Percentiles rank a stretch among this genome's conserved stretches.
These are phyloP conservation scores for Phalaenopsis hybrid DNA, from an alignment of 116 monocot genomes.

Conservation along the genomic window DNA sequence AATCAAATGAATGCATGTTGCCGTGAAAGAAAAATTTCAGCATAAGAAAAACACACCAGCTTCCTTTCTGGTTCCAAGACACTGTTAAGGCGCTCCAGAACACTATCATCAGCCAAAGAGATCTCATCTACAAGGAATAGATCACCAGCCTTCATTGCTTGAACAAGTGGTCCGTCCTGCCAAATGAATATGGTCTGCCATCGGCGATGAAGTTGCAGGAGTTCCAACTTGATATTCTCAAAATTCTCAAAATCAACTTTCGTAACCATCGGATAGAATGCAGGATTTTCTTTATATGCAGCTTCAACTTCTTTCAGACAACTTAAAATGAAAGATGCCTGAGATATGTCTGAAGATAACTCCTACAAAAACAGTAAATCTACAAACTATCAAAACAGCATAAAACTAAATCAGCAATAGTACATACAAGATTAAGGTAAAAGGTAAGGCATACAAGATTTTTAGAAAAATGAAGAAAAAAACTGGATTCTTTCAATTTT, in stretches of 20 bases:
- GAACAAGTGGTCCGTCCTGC: conserved; percentile 97
- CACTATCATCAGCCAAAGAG: conserved; percentile 97
- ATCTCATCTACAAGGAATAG: conserved; percentile 97
- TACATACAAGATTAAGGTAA: conserved; percentile 1
- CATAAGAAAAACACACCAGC: conserved; percentile 39
- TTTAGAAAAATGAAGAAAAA: conserved; percentile 25
- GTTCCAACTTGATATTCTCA: conserved; percentile 34
- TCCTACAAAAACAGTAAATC: conserved; percentile 26
- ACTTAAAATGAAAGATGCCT: conserved; percentile 42
- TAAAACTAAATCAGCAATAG: not conserved
- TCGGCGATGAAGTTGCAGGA: conserved; percentile 41
- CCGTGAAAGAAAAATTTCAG: not conserved
- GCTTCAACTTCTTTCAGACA: conserved; percentile 30
- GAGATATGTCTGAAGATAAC: conserved; percentile 56
- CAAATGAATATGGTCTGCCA: conserved; percentile 84
- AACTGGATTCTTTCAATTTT: conserved; percentile 30
- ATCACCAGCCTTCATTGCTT: conserved; percentile 93
- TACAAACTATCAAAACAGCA: not conserved
- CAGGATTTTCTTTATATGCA: conserved; percentile 10
- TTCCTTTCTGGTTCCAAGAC: conserved; percentile 85
- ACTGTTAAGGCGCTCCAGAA: conserved; percentile 91
- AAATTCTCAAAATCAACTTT: conserved; percentile 39
- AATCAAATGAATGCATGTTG: not conserved
- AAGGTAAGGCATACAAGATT: conserved; percentile 36
- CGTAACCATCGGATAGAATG: conserved; percentile 22